phyloP scores from a whole-genome alignment of 257 asterid species.

The Penstemon davidsonii region DNA sequence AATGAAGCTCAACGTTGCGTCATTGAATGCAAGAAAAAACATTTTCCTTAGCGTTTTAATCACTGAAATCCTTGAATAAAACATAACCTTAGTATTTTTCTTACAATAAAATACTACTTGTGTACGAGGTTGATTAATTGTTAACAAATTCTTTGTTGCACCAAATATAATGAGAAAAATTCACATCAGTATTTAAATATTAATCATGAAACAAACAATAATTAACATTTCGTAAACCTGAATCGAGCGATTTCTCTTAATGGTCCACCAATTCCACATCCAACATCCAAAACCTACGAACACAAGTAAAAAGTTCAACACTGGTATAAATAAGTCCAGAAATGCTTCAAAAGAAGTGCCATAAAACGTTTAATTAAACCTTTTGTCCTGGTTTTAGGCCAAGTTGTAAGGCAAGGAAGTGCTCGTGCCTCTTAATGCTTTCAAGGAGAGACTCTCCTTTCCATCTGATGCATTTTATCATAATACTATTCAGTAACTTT shows the following conservation, averaged over 20 bases:
- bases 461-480: slow-evolving; percentile 54
- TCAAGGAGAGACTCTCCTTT: slow-evolving; percentile 90
- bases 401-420: slow-evolving; percentile 89
- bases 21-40: no score
- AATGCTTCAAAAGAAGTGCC: slow-evolving; percentile 14
- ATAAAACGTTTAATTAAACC: slow-evolving; percentile 38
- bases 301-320: slow-evolving; percentile 25
- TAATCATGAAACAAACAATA: neutral
- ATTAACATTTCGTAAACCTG: slow-evolving; percentile 47
- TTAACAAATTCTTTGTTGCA: no score
- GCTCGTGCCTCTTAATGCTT: slow-evolving; percentile 94
- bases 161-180: neutral
- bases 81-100: no score
- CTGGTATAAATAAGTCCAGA: slow-evolving; percentile 13
- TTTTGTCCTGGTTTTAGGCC: slow-evolving; percentile 83
- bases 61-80: no score
- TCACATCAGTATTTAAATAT: neutral
- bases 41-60: no score
- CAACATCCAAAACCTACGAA: slow-evolving; percentile 91
- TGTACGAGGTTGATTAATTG: no score
- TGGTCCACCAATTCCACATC: slow-evolving; percentile 99
- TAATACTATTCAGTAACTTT: slow-evolving; percentile 1
- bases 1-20: no score
- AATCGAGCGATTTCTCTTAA: slow-evolving; percentile 91
- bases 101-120: no score